Percentiles rank a stretch among this genome's conserved stretches.
Conservation (phyloP, 768 basidiomycete genomes). For the Hericium rajendrae region DNA sequence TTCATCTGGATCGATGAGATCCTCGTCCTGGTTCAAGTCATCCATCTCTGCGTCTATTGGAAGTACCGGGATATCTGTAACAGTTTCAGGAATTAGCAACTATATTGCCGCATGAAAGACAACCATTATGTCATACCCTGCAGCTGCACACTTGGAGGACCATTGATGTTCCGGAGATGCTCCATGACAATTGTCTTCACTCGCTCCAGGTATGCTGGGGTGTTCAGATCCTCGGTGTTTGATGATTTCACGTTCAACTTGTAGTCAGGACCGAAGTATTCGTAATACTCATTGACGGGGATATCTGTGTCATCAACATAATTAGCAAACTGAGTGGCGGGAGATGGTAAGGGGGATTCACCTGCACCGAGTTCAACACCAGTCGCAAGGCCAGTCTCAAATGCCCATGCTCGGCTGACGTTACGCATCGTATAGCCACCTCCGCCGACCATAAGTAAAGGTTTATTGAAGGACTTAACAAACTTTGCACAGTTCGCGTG, state of each 20-base stretch:
- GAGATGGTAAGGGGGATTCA: constrained; percentile 21
- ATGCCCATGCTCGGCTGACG: constrained; percentile 95
- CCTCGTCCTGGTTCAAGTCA: constrained; percentile 75
- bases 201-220: constrained; percentile 84
- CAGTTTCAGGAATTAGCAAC: background rate
- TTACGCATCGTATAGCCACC: constrained; percentile 99
- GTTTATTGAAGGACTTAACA: constrained; percentile 92
- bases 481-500: constrained; percentile 97
- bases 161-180: constrained; percentile 75
- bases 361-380: constrained; percentile 86
- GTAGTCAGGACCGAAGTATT: constrained; percentile 98
- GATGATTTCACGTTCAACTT: constrained; percentile 90
- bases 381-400: constrained; percentile 95
- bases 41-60: constrained; percentile 82
- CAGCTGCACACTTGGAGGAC: constrained; percentile 91
- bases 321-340: background rate
- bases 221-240: constrained; percentile 94
- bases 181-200: constrained; percentile 89
- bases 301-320: constrained; percentile 51
- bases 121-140: constrained; percentile 39
- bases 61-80: constrained; percentile 69
- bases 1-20: constrained; percentile 66
- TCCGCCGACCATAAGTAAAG: constrained; percentile 88
- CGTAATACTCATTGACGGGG: constrained; percentile 97
- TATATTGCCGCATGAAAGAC: background rate